Conservation (phyloP, 2,329 filamentous ascomycete species). For the Talaromyces atroroseus region DNA sequence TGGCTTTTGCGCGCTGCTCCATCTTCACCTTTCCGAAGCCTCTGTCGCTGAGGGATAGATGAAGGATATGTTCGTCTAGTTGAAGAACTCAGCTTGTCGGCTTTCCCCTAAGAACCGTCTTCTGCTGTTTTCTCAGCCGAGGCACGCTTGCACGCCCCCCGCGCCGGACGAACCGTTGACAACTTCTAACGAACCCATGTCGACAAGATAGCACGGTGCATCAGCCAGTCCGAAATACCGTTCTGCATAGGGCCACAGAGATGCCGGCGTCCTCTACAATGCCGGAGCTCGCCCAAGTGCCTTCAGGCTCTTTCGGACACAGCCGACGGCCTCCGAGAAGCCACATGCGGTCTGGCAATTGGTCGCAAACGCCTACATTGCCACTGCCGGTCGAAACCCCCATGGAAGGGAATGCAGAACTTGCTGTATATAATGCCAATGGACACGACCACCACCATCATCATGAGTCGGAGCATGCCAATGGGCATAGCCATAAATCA, state of each 20-base stretch:
- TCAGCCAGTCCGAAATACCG: not conserved
- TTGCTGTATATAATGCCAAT: slow-evolving; percentile 18
- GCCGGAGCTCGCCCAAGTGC: slow-evolving; percentile 25
- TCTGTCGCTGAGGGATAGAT: not conserved
- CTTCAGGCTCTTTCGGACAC: slow-evolving; percentile 21
- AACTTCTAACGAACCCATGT: slow-evolving; percentile 1
- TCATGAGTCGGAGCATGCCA: slow-evolving; percentile 16
- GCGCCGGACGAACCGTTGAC: not conserved
- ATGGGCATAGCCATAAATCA: not conserved
- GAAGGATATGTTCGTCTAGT: not conserved
- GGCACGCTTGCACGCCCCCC: not conserved
- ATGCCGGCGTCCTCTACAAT: slow-evolving; percentile 32
- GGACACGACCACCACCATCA: slow-evolving; percentile 22
- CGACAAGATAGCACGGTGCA: not conserved
- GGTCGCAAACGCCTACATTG: slow-evolving; percentile 22
- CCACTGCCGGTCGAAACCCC: slow-evolving; percentile 18
- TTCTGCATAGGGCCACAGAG: not conserved
- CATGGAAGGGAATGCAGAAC: slow-evolving; percentile 18
- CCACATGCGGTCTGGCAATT: slow-evolving; percentile 30
- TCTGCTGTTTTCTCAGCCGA: not conserved
- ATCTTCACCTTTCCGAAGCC: too few relatives aligned
- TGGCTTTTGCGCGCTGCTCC: not conserved
- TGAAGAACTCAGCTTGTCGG: not conserved
- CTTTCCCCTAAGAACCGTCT: not conserved
- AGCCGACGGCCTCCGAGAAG: slow-evolving; percentile 26